phyloP scores from a whole-genome alignment of 208 protist species.

The Leishmania braziliensis region DNA sequence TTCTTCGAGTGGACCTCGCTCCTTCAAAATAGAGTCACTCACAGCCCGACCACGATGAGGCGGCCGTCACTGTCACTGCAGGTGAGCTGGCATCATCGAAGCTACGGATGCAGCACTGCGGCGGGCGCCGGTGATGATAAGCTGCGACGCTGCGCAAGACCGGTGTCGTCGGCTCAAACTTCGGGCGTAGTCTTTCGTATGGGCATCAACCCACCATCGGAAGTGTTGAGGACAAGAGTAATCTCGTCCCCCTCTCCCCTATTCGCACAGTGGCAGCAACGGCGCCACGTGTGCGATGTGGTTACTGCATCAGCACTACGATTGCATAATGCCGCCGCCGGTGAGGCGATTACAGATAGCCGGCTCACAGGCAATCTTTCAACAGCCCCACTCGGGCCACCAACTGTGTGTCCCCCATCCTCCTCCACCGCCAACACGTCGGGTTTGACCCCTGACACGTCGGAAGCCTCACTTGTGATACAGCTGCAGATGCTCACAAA shows the following conservation, averaged over 20 bases:
- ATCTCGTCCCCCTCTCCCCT: neutral
- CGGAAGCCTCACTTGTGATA: constrained; percentile 5
- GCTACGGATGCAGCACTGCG: neutral
- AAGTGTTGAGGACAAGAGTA: neutral
- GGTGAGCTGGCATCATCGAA: neutral
- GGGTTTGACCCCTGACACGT: neutral
- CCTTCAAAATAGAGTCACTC: neutral
- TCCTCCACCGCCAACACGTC: neutral
- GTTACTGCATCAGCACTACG: neutral
- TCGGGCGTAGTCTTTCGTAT: neutral
- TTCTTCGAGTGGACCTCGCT: neutral
- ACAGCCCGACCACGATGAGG: neutral
- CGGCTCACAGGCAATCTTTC: neutral
- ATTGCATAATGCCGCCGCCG: neutral
- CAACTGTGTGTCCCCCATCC: neutral
- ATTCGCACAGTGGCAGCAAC: neutral
- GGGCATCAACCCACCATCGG: neutral
- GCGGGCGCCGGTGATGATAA: neutral
- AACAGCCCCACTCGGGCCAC: neutral
- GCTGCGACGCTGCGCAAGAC: neutral
- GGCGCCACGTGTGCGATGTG: neutral
- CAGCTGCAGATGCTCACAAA: constrained; percentile 8
- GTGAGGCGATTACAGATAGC: neutral
- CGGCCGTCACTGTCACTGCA: neutral
- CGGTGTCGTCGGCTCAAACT: neutral